phyloP scores from a whole-genome alignment of 345 rosid species.

The Gossypium raimondii region DNA sequence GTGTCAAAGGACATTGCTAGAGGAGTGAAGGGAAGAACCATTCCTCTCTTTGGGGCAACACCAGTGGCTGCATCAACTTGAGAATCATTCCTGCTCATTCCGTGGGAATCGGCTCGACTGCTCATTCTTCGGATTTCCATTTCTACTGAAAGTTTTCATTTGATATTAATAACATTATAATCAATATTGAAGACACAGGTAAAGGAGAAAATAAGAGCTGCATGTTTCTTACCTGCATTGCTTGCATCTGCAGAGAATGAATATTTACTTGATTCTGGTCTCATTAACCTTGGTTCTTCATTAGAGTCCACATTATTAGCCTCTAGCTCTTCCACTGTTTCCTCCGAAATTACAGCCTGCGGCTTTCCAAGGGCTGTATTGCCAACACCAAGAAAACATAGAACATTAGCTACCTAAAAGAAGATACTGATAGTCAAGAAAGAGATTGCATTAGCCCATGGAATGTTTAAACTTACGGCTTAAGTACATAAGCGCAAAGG shows the following conservation, averaged over 20 bases:
- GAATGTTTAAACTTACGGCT: conserved; percentile 37
- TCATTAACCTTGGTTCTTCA: conserved; percentile 29
- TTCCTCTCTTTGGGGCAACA: conserved; percentile 41
- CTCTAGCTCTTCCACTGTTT: conserved; percentile 30
- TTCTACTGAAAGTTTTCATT: background rate
- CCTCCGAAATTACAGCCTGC: conserved; percentile 51
- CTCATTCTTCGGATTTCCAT: conserved; percentile 22
- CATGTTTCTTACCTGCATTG: background rate
- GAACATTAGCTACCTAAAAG: conserved; percentile 4
- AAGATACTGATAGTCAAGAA: background rate
- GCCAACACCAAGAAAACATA: background rate
- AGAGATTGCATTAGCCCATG: background rate
- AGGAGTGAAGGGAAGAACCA: conserved; percentile 57
- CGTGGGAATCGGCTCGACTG: conserved; percentile 14
- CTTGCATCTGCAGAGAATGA: conserved; percentile 26
- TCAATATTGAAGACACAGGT: background rate
- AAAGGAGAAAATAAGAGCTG: background rate
- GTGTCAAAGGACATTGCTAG: conserved; percentile 52
- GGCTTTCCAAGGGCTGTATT: conserved; percentile 48
- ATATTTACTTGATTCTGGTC: conserved; percentile 27
- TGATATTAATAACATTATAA: background rate
- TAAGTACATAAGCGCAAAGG: conserved; percentile 46
- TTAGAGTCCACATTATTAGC: conserved; percentile 22
- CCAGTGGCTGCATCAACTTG: background rate
- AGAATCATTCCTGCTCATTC: conserved; percentile 1